Evolutionary conservation across 352 stramenopile species (phyloP).

Genomic region (Pythium graminicola): DNA sequence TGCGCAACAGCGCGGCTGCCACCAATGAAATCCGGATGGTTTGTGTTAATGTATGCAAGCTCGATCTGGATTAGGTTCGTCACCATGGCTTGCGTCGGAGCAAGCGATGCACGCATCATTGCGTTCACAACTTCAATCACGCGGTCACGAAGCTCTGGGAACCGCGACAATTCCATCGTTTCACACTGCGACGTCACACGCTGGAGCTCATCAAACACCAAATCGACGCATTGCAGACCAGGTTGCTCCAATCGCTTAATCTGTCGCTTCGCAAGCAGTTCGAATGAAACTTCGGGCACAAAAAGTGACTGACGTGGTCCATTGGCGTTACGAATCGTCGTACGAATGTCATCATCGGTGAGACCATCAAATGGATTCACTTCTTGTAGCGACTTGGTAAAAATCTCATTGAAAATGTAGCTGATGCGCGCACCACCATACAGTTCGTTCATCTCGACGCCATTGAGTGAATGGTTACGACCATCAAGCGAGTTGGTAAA

Average conservation of each 20-base stretch:
- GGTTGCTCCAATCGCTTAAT: conserved; percentile 95
- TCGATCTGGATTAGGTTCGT: conserved; percentile 98
- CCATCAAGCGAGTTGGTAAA: conserved; percentile 90
- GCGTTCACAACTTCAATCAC: conserved; percentile 93
- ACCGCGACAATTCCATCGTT: conserved; percentile 94
- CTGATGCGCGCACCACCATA: conserved; percentile 97
- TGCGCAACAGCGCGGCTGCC: conserved; percentile 92
- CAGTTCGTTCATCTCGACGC: conserved; percentile 84
- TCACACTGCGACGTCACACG: conserved; percentile 93
- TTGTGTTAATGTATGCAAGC: conserved; percentile 99
- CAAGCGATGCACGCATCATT: conserved; percentile 75
- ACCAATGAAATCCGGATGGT: conserved; percentile 99
- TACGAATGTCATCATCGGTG: conserved; percentile 98
- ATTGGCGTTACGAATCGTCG: conserved; percentile 98
- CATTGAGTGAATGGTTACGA: conserved; percentile 71
- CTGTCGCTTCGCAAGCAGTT: conserved; percentile 96
- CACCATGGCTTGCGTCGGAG: conserved; percentile 92
- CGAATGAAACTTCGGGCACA: conserved; percentile 98
- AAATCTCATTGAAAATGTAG: conserved; percentile 99
- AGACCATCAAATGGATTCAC: conserved; percentile 96
- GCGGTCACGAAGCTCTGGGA: conserved; percentile 92
- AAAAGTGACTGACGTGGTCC: conserved; percentile 96
- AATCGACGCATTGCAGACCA: conserved; percentile 96
- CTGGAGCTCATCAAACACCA: conserved; percentile 98
- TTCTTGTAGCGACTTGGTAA: conserved; percentile 81